Conservation (phyloP, 2,329 filamentous ascomycete genomes). For the Gnomoniopsis sp. region DNA sequence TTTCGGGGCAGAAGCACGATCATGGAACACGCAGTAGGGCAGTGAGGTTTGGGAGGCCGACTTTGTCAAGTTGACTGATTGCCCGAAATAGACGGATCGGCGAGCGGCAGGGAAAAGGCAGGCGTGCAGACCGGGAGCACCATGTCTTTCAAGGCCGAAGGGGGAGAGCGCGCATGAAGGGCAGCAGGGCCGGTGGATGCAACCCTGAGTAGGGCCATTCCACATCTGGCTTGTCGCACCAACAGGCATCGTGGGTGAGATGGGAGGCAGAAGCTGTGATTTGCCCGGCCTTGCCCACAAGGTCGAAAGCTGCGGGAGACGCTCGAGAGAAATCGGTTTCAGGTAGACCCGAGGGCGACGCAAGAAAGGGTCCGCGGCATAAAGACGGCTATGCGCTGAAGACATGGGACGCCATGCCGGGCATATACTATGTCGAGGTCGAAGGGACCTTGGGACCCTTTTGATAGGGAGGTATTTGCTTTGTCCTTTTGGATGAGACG, state of each 20-base stretch:
- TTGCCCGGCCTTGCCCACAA: no score
- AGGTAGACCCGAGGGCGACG: background rate
- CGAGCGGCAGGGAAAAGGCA: no score
- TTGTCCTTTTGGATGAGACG: background rate
- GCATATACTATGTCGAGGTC: no score
- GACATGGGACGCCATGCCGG: no score
- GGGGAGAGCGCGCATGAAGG: background rate
- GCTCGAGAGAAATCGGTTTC: background rate
- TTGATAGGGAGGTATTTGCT: background rate
- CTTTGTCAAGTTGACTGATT: background rate
- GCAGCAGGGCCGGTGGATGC: background rate
- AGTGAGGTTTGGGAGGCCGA: background rate
- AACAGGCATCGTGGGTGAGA: background rate
- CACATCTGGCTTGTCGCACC: background rate
- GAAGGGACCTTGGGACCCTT: background rate
- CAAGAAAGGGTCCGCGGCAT: background rate
- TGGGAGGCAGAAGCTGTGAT: background rate
- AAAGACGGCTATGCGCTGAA: background rate
- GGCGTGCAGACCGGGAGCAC: no score
- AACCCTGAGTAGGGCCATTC: slow-evolving; percentile 1
- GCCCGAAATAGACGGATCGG: background rate
- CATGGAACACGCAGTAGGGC: background rate
- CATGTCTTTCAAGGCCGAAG: background rate
- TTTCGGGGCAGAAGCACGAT: background rate
- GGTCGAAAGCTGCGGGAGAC: background rate